Evolutionary conservation across 441 rosid genomes (phyloP), one percentile per base, ranked within the genome.

Genomic region (Arabidopsis lyrata): DNA sequence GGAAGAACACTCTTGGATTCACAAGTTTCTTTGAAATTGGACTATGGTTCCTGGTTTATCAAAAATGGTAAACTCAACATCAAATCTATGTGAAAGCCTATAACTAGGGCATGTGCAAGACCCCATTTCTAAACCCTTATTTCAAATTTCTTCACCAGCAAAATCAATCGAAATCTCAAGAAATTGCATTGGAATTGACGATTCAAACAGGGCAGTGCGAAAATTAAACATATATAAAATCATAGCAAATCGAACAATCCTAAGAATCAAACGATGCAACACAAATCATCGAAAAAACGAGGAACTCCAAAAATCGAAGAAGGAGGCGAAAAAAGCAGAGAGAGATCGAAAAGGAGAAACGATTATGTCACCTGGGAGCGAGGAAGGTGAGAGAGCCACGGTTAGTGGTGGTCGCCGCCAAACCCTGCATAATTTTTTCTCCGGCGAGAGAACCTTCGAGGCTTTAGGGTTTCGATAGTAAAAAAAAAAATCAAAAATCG

Each of bases 371-470:
- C 80, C 77, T 72, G 24, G 64, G 59, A 66, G 65, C 53, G 64
- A 59, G 3, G 36, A 72, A 66, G 47, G 52, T 5, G 18, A 12
- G 58, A 71, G 76, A 71, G 68, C 29, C 20, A 66, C 6, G 34
- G 76, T 58, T 59, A 42, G 73, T 59, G 15, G 73, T 44, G 20
- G 63, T 60, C 59, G 73, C 80, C 73, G 77, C 77, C 4, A 72
- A 77, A 59, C 80, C 64, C 80, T 77, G 80, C 80, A 77, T 77
- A 41, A 0, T 77, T 63, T 62, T 14, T 8, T 66, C 73, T 22
- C 73, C 76, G 72, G 63, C 68, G 58, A 59, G 53, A 59, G 16
- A 76, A 69, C 67, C 73, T 60, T 60, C 41, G 41, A 44, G 22
- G 62, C 41, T 22, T 64, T 55, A 18, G 61, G 73, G 67, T 66